These are phyloP conservation scores for Cercophora samala DNA, from an alignment of 495 filamentous ascomycete species.

Conservation along the genomic window DNA sequence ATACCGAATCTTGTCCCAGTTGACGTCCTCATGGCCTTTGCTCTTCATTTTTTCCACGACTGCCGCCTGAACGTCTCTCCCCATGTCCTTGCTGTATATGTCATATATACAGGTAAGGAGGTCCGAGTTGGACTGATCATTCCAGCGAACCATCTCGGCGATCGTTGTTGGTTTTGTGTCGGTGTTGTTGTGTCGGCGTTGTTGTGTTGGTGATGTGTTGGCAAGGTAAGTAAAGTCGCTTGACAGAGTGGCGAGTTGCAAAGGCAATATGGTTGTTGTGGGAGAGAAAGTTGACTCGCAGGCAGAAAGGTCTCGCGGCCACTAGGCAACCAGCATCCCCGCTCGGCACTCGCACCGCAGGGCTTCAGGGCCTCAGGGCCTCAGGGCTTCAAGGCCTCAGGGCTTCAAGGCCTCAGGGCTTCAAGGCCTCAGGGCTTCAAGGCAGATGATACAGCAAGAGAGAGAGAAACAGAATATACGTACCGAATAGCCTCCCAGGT, in stretches of 20 bases:
- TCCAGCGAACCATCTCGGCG: constrained; percentile 11
- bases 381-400: too few species aligned
- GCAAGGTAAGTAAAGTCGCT: neutral
- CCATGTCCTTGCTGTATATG: neutral
- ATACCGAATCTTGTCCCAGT: constrained; percentile 25
- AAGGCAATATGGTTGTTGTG: neutral
- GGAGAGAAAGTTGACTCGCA: neutral
- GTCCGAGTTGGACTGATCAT: neutral
- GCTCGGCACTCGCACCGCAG: neutral
- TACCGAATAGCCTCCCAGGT: constrained; percentile 40
- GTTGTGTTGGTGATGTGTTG: neutral
- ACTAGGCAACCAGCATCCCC: neutral
- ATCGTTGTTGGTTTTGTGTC: neutral
- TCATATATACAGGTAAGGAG: neutral
- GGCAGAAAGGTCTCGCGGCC: neutral
- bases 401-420: too few species aligned
- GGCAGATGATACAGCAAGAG: neutral
- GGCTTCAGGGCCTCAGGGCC: neutral
- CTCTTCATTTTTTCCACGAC: constrained; percentile 8
- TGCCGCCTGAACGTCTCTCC: neutral
- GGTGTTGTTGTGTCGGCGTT: constrained; percentile 5
- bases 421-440: neutral
- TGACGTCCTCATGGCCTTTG: constrained; percentile 15
- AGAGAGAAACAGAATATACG: constrained; percentile 11
- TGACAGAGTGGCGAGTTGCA: constrained; percentile 1